Base-by-base conservation (phyloP, 305 asterid genomes). In the Solanum hybrid region DNA sequence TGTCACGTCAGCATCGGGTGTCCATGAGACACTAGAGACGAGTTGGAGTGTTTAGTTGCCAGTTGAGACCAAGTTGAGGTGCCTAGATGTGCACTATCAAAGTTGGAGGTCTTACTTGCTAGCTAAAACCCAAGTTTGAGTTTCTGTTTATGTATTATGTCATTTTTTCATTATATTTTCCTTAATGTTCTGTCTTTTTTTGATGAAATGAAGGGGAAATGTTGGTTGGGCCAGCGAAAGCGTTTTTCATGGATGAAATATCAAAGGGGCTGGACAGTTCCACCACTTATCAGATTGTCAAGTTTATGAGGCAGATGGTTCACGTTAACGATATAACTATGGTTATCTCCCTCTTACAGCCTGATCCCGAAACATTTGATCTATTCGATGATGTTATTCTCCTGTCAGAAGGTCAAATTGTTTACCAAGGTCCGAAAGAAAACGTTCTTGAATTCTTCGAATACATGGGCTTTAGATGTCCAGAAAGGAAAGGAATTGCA, bases 171-270 rank as follows among this genome's bases (percentile, higher is more conserved):
- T 46, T 10, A 29, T 22, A 29, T 31, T 84, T 64, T 84, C 75
- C 18, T 83, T 16, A 28, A 46, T 83, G 39, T 18, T 29, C 13
- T 46, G 36, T 28, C 39, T 46, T 26, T 24, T 73, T 10, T 24
- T 2, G n/a, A 14, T 69, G 34, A 82, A 81, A 71, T 91, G 78
- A 92, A 94, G 96, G 95, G 71, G 96, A 94, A 93, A 94, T 94
- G 96, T 86, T 94, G 92, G 95, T 93, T 11, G 95, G 96, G 46
- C 96, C 95, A 36, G 95, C 95, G 80, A 94, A 94, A 91, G 95
- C 93, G 7, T 92, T 94, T 88, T 92, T 94, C 92, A 94, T 94
- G 96, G 96, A 94, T 90, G 95, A 94, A 89, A 94, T 94, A 89
- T 94, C 96, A 14, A 94, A 94, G 8, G 96, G 96, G 24, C 90